Percentiles rank a stretch among this genome's conserved stretches.
Conservation (phyloP, 139 green algal species). For the Astrephomene gubernaculifera region DNA sequence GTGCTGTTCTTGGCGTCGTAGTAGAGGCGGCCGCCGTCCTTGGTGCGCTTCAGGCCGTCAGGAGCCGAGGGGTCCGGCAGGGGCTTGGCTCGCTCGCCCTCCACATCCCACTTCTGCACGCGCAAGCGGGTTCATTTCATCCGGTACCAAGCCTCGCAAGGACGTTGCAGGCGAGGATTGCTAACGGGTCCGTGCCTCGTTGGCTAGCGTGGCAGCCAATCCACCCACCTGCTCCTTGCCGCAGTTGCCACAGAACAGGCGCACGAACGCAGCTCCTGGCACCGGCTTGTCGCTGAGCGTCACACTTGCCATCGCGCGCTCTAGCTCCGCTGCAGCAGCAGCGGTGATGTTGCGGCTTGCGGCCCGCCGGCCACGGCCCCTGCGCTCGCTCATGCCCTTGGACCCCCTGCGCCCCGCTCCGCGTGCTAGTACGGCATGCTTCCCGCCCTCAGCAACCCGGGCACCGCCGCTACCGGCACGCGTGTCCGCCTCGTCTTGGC, state of each 20-base stretch:
- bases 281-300: background rate
- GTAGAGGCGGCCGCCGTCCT: constrained; percentile 14
- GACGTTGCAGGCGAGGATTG: too few relatives aligned
- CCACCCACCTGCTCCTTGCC: constrained; percentile 38
- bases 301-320: background rate
- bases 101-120: constrained; percentile 30
- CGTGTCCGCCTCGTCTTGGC: too few relatives aligned
- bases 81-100: background rate
- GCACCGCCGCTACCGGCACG: too few relatives aligned
- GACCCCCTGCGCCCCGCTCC: too few relatives aligned
- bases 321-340: background rate
- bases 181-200: too few relatives aligned
- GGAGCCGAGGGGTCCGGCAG: constrained; percentile 17
- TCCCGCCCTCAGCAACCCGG: too few relatives aligned
- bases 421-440: too few relatives aligned
- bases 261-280: background rate
- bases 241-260: constrained; percentile 43
- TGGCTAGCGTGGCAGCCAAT: too few relatives aligned
- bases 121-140: background rate
- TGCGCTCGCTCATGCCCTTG: background rate
- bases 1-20: constrained; percentile 18
- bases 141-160: background rate
- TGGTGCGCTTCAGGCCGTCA: constrained; percentile 41
- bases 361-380: background rate
- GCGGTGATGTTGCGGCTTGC: background rate